These are phyloP conservation scores for Paramecium caudatum DNA, from an alignment of 73 alveolate genomes.

Conservation along the genomic window DNA sequence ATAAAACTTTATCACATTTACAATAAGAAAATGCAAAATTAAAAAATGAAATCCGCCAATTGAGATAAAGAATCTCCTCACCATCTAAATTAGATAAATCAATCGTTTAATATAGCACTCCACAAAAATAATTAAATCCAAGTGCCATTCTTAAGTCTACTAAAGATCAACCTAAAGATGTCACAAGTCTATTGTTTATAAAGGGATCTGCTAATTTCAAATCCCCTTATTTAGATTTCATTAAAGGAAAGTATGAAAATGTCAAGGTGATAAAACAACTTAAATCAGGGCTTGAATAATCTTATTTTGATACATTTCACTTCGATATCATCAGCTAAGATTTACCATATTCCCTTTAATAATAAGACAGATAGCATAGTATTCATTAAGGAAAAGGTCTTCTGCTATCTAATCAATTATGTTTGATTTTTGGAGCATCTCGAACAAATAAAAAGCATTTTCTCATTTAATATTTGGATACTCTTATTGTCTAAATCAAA, in stretches of 20 bases:
- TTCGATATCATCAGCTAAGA: slow-evolving; percentile 21
- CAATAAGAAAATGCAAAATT: slow-evolving; percentile 46
- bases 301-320: slow-evolving; percentile 5
- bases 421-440: slow-evolving; percentile 45
- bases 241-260: slow-evolving; percentile 40
- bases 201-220: slow-evolving; percentile 40
- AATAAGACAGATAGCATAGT: slow-evolving; percentile 34
- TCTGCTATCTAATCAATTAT: not conserved
- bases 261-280: slow-evolving; percentile 33
- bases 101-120: slow-evolving; percentile 1
- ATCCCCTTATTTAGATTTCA: slow-evolving; percentile 20
- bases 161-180: slow-evolving; percentile 52
- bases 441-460: slow-evolving; percentile 47
- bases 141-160: slow-evolving; percentile 47
- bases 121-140: slow-evolving; percentile 23
- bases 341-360: not conserved
- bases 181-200: not conserved
- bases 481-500: not conserved
- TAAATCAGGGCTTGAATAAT: slow-evolving; percentile 41
- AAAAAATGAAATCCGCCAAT: slow-evolving; percentile 29
- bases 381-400: slow-evolving; percentile 52
- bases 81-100: slow-evolving; percentile 34
- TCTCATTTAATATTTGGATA: slow-evolving; percentile 8
- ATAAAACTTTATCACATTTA: not conserved
- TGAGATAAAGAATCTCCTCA: not conserved